Conservation (phyloP, 371 early-diverging fungal genomes). For the Zychaea mexicana region DNA sequence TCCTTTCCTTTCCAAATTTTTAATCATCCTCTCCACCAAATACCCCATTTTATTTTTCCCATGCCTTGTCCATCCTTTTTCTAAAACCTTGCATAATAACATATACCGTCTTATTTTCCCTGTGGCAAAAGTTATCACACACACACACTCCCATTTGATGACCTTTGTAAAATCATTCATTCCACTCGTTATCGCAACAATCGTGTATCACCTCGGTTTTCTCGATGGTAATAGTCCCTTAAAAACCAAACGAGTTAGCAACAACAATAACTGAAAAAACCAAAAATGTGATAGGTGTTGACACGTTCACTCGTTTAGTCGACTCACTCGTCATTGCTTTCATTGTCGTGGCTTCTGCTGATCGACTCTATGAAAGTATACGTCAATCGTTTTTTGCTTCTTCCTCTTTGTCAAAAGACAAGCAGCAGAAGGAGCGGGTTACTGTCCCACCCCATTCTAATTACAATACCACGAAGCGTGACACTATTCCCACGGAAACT, state of each 20-base stretch:
- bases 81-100: neutral
- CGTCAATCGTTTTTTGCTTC: neutral
- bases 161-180: neutral
- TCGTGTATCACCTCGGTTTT: neutral
- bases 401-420: neutral
- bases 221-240: neutral
- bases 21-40: no score
- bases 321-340: slow-evolving; percentile 14
- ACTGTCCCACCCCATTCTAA: neutral
- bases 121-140: neutral
- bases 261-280: no score
- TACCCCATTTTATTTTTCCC: neutral
- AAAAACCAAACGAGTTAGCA: neutral
- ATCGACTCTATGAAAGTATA: neutral
- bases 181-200: slow-evolving; percentile 7
- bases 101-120: neutral
- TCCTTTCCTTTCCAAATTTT: neutral
- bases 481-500: no score
- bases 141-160: neutral
- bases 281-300: neutral
- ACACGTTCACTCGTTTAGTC: slow-evolving; percentile 12
- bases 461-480: no score
- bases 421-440: neutral
- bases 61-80: neutral
- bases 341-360: neutral